Conservation (phyloP, 768 basidiomycete genomes). For the Rhodocollybia butyracea region DNA sequence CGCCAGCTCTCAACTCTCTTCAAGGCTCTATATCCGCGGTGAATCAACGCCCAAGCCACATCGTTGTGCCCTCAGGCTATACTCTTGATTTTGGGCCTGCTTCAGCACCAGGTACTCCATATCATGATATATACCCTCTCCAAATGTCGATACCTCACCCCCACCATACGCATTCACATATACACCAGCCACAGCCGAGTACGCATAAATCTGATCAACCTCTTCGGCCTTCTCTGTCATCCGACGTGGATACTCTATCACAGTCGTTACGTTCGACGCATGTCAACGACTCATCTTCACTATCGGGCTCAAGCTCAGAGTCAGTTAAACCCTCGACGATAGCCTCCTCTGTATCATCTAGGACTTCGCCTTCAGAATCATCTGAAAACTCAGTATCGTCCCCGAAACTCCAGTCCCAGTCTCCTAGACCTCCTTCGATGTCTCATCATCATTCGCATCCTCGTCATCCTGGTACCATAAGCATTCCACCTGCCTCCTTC, state of each 20-base stretch:
- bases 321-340: constrained; percentile 4
- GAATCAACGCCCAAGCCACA: constrained; percentile 21
- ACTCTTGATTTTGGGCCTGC: constrained; percentile 34
- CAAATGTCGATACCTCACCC: constrained; percentile 14
- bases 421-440: constrained; percentile 11
- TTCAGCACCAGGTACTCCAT: constrained; percentile 36
- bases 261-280: constrained; percentile 5
- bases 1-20: constrained; percentile 16
- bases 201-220: constrained; percentile 1
- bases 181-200: constrained; percentile 2
- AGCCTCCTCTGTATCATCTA: constrained; percentile 3
- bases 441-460: constrained; percentile 27
- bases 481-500: constrained; percentile 47
- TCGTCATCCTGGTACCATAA: constrained; percentile 69
- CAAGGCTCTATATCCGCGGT: neutral
- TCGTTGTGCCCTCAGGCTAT: constrained; percentile 32
- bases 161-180: constrained; percentile 12
- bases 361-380: neutral
- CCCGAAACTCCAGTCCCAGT: constrained; percentile 5
- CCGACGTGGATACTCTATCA: constrained; percentile 2
- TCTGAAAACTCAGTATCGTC: constrained; percentile 6
- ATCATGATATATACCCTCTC: constrained; percentile 26
- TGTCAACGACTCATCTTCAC: constrained; percentile 9
- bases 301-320: constrained; percentile 11
- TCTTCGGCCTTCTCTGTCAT: constrained; percentile 1